Evolutionary conservation across 352 stramenopile genomes (phyloP).

Genomic region (Phytopythium ostracodes): DNA sequence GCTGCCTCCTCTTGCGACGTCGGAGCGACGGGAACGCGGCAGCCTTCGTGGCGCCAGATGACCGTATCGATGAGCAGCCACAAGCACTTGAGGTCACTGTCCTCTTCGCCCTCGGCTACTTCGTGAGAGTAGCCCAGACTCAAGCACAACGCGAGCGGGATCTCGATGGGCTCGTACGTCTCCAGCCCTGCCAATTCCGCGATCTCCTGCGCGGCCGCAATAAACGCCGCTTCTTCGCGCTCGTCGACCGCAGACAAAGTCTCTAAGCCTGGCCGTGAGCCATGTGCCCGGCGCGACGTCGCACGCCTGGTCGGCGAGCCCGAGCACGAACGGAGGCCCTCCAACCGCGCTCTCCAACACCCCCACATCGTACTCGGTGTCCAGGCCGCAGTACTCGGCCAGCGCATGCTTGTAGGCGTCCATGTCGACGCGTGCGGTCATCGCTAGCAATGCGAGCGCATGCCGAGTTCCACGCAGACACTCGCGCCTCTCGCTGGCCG

Average conservation of each 20-base stretch:
- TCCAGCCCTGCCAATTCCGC: neutral
- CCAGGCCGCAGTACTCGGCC: neutral
- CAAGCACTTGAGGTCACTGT: no score
- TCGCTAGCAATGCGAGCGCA: neutral
- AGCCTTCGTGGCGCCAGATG: no score
- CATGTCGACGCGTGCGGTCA: neutral
- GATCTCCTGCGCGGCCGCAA: neutral
- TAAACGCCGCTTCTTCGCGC: neutral
- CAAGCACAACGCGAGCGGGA: neutral
- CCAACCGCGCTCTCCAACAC: no score
- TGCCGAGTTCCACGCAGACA: neutral
- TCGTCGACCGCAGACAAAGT: neutral
- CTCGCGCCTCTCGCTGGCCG: neutral
- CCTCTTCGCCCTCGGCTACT: no score
- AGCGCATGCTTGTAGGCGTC: neutral
- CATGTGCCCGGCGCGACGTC: no score
- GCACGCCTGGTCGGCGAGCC: no score
- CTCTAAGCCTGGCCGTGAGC: neutral
- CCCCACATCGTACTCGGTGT: neutral
- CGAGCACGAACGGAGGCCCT: no score
- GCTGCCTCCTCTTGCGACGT: no score
- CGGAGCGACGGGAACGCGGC: no score
- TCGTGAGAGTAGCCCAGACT: neutral
- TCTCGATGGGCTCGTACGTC: neutral
- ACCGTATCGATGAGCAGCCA: no score